Conservation (phyloP, 75 land plant genomes). For the Sequoiadendron giganteum region DNA sequence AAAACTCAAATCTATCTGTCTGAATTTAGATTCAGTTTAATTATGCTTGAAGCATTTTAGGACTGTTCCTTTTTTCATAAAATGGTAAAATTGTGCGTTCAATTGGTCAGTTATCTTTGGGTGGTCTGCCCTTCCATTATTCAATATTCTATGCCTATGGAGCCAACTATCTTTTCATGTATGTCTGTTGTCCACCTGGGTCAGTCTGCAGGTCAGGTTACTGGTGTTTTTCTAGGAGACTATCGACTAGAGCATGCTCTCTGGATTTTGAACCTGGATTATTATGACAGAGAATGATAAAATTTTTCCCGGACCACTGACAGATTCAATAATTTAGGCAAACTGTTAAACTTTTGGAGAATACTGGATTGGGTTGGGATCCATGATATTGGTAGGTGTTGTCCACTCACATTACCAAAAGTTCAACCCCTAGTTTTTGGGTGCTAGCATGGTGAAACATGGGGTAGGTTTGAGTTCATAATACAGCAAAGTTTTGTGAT, state of each 20-base stretch:
- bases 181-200: background rate
- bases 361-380: background rate
- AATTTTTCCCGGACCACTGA: background rate
- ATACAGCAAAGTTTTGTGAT: too few relatives aligned
- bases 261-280: background rate
- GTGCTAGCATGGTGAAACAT: background rate
- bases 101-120: background rate
- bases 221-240: background rate
- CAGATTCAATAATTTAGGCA: background rate
- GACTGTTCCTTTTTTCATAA: too few relatives aligned
- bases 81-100: background rate
- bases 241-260: background rate
- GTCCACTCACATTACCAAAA: background rate
- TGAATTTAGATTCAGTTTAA: background rate
- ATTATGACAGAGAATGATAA: background rate
- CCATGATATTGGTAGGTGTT: background rate
- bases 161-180: background rate
- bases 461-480: too few relatives aligned
- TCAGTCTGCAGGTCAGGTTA: background rate
- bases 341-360: background rate
- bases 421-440: background rate
- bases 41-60: background rate
- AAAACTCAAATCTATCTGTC: background rate
- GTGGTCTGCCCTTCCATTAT: background rate
- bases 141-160: background rate